Percentiles rank a stretch among this genome's conserved stretches.
Conservation (phyloP, 495 filamentous ascomycete genomes). For the Opeltia flavorubescens region DNA sequence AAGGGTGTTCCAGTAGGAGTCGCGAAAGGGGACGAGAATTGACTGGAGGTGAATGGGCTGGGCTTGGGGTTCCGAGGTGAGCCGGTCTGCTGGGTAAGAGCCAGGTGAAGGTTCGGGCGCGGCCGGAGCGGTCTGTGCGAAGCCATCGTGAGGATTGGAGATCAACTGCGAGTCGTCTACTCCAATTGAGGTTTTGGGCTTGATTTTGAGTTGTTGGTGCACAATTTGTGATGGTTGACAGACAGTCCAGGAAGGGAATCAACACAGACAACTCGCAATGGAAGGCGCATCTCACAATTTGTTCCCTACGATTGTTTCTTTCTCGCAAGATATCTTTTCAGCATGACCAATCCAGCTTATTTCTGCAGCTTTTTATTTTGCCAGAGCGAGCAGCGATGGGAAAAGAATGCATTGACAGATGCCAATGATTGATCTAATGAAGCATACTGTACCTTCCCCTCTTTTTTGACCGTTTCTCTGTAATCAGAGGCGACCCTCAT, state of each 20-base stretch:
- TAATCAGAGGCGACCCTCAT: neutral
- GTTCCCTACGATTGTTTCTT: no score
- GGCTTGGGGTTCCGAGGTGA: conserved; percentile 12
- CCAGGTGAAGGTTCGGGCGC: conserved; percentile 17
- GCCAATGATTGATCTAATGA: neutral
- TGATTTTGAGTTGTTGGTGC: no score
- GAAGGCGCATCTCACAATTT: no score
- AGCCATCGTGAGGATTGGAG: conserved; percentile 9
- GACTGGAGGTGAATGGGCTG: conserved; percentile 6
- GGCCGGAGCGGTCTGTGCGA: conserved; percentile 13
- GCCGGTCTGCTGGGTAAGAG: conserved; percentile 8
- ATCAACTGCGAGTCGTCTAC: neutral
- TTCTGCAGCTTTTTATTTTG: neutral
- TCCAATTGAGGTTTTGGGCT: neutral
- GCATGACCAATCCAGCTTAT: no score
- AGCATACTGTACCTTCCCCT: neutral
- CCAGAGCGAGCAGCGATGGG: no score
- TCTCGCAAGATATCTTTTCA: no score
- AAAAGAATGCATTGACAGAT: neutral
- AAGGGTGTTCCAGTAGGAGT: conserved; percentile 13
- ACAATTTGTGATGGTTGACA: no score
- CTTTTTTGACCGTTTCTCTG: neutral
- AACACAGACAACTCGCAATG: no score
- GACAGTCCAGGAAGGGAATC: no score
- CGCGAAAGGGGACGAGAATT: conserved; percentile 8